Conservation (phyloP, 1,284 basidiomycete species). For the Sphagnurus paluster region DNA sequence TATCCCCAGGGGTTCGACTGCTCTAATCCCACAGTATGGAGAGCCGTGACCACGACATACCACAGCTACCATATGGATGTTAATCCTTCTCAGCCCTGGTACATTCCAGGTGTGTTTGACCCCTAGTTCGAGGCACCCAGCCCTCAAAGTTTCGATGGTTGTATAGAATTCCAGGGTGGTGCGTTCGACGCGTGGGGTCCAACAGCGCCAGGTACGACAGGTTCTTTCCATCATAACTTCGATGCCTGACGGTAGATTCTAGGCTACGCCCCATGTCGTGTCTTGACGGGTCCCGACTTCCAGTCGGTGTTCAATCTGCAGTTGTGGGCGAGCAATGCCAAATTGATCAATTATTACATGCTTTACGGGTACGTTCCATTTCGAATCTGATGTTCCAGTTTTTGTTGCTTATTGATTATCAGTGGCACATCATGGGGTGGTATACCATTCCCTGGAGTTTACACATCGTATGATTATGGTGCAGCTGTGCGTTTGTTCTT, state of each 20-base stretch:
- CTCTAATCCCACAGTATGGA: conserved; percentile 63
- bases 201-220: conserved; percentile 50
- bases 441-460: conserved; percentile 63
- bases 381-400: background rate
- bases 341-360: conserved; percentile 81
- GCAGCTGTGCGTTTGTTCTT: conserved; percentile 37
- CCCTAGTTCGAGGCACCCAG: background rate
- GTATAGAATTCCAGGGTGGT: conserved; percentile 64
- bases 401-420: conserved; percentile 5
- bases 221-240: background rate
- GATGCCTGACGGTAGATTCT: too few species aligned
- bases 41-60: conserved; percentile 54
- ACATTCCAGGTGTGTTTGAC: conserved; percentile 52
- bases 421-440: conserved; percentile 82
- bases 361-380: conserved; percentile 56
- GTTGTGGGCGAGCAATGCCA: conserved; percentile 76
- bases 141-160: background rate
- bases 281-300: conserved; percentile 69
- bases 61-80: conserved; percentile 55
- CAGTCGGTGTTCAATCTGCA: conserved; percentile 74
- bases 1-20: conserved; percentile 79
- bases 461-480: conserved; percentile 73
- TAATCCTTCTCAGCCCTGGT: conserved; percentile 62
- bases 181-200: conserved; percentile 77
- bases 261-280: conserved; percentile 46